phyloP scores from a whole-genome alignment of 768 basidiomycete species.

The Lactarius hatsudake region DNA sequence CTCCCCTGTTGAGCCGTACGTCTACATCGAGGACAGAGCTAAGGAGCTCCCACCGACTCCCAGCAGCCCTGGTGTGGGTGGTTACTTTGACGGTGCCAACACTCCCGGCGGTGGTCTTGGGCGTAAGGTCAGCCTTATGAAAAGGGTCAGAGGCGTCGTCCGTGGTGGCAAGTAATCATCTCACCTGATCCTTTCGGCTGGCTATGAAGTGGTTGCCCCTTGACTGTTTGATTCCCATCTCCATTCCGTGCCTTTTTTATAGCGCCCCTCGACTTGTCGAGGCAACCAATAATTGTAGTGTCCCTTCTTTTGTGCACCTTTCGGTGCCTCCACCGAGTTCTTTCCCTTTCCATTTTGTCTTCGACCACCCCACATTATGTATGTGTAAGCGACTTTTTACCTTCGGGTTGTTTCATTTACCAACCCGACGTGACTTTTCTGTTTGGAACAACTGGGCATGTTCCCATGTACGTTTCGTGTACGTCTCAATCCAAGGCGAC shows the following conservation, averaged over 20 bases:
- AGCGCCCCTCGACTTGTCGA: not conserved
- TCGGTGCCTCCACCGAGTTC: constrained; percentile 1
- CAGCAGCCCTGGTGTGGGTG: constrained; percentile 25
- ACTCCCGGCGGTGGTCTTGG: constrained; percentile 22
- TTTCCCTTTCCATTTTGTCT: not conserved
- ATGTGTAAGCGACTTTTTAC: constrained; percentile 19
- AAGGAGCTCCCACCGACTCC: constrained; percentile 56
- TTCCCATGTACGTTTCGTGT: constrained; percentile 27
- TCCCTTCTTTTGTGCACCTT: not conserved
- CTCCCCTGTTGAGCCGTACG: constrained; percentile 53
- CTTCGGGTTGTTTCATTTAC: constrained; percentile 15
- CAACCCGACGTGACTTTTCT: constrained; percentile 9
- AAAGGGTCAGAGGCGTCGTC: constrained; percentile 26
- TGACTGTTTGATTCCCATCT: not conserved
- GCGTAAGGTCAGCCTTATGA: constrained; percentile 27
- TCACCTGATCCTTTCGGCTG: not conserved
- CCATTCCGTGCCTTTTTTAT: not conserved
- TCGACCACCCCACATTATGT: constrained; percentile 4
- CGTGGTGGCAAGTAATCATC: constrained; percentile 22
- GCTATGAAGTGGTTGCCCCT: not conserved
- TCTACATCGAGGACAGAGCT: constrained; percentile 60
- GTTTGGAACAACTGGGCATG: constrained; percentile 10
- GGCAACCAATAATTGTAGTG: constrained; percentile 12
- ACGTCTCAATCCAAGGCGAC: constrained; percentile 15
- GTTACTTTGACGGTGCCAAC: constrained; percentile 13